phyloP scores from a whole-genome alignment of 352 stramenopile species.

The Phytophthora syringae region DNA sequence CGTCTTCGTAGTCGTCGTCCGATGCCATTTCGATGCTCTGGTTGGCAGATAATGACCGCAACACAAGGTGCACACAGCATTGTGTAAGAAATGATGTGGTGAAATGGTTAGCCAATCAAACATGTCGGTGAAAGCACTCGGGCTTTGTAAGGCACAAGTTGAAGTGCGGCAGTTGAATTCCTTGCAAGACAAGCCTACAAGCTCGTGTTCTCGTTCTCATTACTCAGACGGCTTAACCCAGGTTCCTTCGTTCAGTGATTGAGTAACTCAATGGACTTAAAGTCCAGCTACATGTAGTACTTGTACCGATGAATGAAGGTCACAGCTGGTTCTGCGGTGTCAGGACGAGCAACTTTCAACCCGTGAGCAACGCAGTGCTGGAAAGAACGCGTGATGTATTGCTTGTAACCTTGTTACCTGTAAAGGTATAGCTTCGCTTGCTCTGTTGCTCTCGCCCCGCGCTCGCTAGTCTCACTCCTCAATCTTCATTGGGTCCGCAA shows the following conservation, averaged over 20 bases:
- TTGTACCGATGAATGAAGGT: constrained; percentile 20
- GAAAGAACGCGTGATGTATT: constrained; percentile 6
- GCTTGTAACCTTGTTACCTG: neutral
- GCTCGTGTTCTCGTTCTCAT: too few relatives aligned
- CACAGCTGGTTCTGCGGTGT: constrained; percentile 7
- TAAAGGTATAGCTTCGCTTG: neutral
- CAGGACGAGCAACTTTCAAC: constrained; percentile 19
- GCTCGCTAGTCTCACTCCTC: constrained; percentile 33
- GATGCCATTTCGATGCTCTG: constrained; percentile 29
- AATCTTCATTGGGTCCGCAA: constrained; percentile 37
- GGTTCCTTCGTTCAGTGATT: too few relatives aligned
- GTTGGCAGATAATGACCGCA: constrained; percentile 2
- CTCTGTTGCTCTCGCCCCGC: neutral
- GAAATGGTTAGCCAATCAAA: neutral
- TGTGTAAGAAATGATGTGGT: neutral
- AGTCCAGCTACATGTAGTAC: neutral
- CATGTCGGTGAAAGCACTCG: neutral
- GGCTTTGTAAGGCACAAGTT: neutral
- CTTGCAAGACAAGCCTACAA: too few relatives aligned
- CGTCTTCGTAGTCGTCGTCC: constrained; percentile 69
- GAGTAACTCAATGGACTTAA: too few relatives aligned
- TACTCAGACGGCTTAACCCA: too few relatives aligned
- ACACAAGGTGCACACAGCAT: neutral
- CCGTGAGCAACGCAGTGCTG: constrained; percentile 17
- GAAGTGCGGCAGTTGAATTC: too few relatives aligned